Evolutionary conservation across 139 green algal species (phyloP), one percentile per base, ranked within the genome.

Genomic region (Ettlia oleoabundans): DNA sequence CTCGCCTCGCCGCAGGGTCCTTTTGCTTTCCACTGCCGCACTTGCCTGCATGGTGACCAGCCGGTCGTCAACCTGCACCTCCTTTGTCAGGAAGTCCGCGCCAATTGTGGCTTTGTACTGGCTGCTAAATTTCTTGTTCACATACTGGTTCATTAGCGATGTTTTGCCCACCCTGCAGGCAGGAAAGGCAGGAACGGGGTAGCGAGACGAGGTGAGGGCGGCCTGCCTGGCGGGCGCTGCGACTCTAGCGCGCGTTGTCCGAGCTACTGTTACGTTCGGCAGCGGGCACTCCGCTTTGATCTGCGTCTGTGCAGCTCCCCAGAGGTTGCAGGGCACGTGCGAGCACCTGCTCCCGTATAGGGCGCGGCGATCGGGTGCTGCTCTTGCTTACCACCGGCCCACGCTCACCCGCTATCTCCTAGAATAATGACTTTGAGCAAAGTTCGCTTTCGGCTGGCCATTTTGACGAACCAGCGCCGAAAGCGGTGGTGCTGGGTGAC

Each of bases 31-130:
- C n/a, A 37, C 33, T 5, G 33, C 33, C 6, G n/a, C 33, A 19
- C 74, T 0, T 41, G 94, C 93, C 91, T 98, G 95, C 94, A 99
- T 96, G 9, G 97, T 99, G 24, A 99, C 96, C 32, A 98, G 89
- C 77, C 94, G 93, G 83, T 99, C 97, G 55, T 99, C 97, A 24
- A 99, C 91, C 67, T 98, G 91, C 38, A 99, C 95, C 81, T 99
- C 97, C 78, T 99, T 99, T 2, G 97, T 99, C 19, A 99, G 82
- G 88, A 99, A 99, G 80, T 99, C 97, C 13, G 97, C 97, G 2
- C 97, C 97, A 64, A 99, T 99, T 0, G 97, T 99, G 10, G 97
- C 97, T 80, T 99, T 99, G 92, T 99, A 99, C 86, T 99, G 95
- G 83, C 95, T 97, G 66, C 86, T 95, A 84, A 99, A 99, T 88